Percentiles rank a stretch among this genome's conserved stretches.
Conservation (phyloP, 1,284 basidiomycete species). For the Flammula alnicola region DNA sequence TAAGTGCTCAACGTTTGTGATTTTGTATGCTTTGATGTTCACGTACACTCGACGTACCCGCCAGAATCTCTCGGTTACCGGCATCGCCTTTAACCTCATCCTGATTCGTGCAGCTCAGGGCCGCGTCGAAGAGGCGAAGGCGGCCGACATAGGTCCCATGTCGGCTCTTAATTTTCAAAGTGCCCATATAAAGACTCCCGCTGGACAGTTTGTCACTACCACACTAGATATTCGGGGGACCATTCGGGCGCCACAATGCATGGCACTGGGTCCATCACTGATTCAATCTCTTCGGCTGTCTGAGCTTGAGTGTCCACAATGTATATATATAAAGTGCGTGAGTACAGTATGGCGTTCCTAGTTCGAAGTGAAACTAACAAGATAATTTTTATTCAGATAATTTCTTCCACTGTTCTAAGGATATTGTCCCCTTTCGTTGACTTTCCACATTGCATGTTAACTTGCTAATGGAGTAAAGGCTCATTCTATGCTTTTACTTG, state of each 20-base stretch:
- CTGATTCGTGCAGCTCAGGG: not conserved
- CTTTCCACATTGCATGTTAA: no score
- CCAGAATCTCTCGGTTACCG: not conserved
- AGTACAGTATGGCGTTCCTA: not conserved
- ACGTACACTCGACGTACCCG: not conserved
- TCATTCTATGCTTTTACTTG: no score
- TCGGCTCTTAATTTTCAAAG: not conserved
- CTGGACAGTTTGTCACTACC: not conserved
- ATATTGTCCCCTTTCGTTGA: no score
- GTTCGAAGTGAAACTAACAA: not conserved
- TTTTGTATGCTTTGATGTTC: not conserved
- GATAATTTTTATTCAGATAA: not conserved
- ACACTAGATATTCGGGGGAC: not conserved
- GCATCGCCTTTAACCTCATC: not conserved
- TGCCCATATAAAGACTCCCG: not conserved
- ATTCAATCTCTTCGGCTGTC: constrained; percentile 1
- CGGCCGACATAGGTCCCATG: not conserved
- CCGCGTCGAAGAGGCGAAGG: not conserved
- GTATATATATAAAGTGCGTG: not conserved
- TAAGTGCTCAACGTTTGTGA: not conserved
- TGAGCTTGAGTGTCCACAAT: not conserved
- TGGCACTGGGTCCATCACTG: not conserved
- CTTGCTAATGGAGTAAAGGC: no score
- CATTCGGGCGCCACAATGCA: not conserved
- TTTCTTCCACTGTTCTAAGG: not conserved